Conservation (phyloP, 1,284 basidiomycete species). For the Wallemia mellicola region DNA sequence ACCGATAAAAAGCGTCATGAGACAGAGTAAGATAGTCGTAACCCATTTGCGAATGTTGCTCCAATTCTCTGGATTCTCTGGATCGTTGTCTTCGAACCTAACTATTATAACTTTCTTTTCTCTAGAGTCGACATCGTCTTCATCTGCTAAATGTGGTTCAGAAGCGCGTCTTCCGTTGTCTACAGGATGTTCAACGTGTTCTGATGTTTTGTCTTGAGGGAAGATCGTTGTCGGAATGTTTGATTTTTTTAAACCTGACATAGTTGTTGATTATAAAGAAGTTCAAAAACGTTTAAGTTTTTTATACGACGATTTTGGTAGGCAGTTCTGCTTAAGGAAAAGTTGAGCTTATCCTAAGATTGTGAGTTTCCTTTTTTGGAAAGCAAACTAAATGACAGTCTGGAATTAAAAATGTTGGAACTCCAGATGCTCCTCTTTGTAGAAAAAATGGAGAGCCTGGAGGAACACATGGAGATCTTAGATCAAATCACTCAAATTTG, state of each 20-base stretch:
- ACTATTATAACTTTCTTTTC: constrained; percentile 8
- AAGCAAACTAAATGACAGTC: not conserved
- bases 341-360: not conserved
- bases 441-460: not conserved
- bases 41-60: constrained; percentile 5
- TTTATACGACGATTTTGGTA: not conserved
- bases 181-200: not conserved
- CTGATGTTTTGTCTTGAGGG: not conserved
- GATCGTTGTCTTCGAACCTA: constrained; percentile 8
- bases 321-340: not conserved
- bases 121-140: not conserved
- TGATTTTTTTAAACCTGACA: not conserved
- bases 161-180: not conserved
- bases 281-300: not conserved
- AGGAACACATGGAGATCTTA: not conserved
- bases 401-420: not conserved
- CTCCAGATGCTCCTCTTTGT: not conserved
- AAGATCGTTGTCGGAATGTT: not conserved
- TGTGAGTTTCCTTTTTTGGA: not conserved
- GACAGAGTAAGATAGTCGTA: constrained; percentile 3
- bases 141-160: not conserved
- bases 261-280: not conserved
- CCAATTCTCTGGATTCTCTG: constrained; percentile 3
- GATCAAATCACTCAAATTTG: not conserved
- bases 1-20: constrained; percentile 8